Percentiles rank a stretch among this genome's conserved stretches.
Conservation (phyloP, 139 green algal species). For the Chlorella sp. region DNA sequence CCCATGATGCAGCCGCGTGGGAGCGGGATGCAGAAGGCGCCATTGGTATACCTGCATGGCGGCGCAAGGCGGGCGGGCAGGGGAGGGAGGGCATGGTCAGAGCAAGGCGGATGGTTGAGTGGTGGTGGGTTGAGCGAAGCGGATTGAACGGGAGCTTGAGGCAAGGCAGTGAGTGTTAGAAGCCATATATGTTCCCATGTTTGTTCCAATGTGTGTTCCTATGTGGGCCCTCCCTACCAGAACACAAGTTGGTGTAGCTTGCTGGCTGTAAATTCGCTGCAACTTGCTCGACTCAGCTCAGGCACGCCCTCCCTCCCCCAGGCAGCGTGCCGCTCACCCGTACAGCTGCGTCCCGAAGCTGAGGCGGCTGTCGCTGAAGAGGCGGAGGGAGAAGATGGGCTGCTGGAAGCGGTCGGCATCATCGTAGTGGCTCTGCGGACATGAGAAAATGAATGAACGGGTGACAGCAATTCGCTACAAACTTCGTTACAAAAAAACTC, state of each 20-base stretch:
- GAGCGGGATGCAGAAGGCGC: slow-evolving; percentile 78
- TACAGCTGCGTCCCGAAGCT: slow-evolving; percentile 79
- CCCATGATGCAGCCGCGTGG: slow-evolving; percentile 67
- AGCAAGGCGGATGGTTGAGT: neutral
- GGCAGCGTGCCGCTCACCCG: slow-evolving; percentile 50
- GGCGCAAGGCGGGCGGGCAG: neutral
- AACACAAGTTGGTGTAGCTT: too few species aligned
- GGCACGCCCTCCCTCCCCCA: too few species aligned
- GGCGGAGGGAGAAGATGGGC: slow-evolving; percentile 71
- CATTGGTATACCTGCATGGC: slow-evolving; percentile 68
- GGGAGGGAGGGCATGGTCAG: neutral
- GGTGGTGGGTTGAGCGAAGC: too few species aligned
- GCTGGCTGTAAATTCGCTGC: too few species aligned
- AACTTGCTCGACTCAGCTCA: too few species aligned
- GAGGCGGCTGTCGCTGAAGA: slow-evolving; percentile 76
- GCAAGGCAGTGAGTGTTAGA: too few species aligned
- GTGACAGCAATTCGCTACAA: too few species aligned
- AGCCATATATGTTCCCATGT: too few species aligned
- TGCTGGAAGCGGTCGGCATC: slow-evolving; percentile 68
- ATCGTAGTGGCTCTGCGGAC: slow-evolving; percentile 72
- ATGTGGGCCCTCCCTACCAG: too few species aligned
- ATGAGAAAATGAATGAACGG: neutral
- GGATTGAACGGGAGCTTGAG: too few species aligned
- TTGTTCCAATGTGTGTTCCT: too few species aligned
- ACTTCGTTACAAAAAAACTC: too few species aligned